Percentiles rank a stretch among this genome's conserved stretches.
Evolutionary conservation across 2,329 filamentous ascomycete genomes (phyloP).

Genomic region (Plenodomus lindquistii): DNA sequence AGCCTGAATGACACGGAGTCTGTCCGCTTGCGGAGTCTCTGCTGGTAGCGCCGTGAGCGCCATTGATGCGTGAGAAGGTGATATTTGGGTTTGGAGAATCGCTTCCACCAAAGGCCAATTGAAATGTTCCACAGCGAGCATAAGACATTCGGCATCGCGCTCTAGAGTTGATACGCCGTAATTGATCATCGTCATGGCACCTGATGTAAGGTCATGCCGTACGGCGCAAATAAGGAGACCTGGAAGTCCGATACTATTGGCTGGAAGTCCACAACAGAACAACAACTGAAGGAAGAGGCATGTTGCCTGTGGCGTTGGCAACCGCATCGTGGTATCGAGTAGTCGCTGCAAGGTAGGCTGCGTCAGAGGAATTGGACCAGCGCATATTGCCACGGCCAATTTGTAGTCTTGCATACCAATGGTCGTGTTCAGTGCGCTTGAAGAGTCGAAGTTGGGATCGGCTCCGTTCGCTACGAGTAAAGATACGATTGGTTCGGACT

Average conservation of each 20-base stretch:
- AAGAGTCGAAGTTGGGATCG: constrained; percentile 41
- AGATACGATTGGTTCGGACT: constrained; percentile 32
- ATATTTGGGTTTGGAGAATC: constrained; percentile 29
- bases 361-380: constrained; percentile 30
- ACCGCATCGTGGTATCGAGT: constrained; percentile 35
- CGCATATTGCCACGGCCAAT: constrained; percentile 31
- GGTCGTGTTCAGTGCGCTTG: constrained; percentile 37
- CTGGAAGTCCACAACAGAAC: constrained; percentile 39
- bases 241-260: constrained; percentile 29
- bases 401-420: constrained; percentile 37
- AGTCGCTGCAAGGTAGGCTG: constrained; percentile 29
- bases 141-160: constrained; percentile 38
- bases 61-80: constrained; percentile 31
- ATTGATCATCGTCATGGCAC: constrained; percentile 37
- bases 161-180: constrained; percentile 33
- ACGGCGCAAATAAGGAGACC: constrained; percentile 35
- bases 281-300: constrained; percentile 37
- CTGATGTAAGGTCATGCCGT: constrained; percentile 30
- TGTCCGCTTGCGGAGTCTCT: constrained; percentile 23
- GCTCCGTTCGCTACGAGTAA: constrained; percentile 40
- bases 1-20: constrained; percentile 27
- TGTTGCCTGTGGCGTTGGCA: constrained; percentile 31
- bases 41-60: constrained; percentile 28
- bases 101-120: constrained; percentile 36
- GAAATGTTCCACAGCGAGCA: constrained; percentile 27